A percentile compares a stretch with the other conserved stretches of the same genome.
phyloP scores from a whole-genome alignment of 1,284 basidiomycete species.

The Apiotrichum gracile region DNA sequence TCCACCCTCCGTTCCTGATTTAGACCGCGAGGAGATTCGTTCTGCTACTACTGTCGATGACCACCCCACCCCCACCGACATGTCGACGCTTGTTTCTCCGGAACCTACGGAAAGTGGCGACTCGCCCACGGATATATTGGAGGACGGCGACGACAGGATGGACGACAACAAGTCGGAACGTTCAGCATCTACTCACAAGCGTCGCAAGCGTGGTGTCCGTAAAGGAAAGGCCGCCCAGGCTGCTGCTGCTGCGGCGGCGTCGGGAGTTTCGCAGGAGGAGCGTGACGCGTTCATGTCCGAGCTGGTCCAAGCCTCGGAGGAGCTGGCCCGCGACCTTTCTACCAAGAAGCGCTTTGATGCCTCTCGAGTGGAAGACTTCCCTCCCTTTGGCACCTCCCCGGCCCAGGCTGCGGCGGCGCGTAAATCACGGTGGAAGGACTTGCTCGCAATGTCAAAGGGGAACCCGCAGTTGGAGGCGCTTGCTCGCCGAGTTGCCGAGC shows the following conservation, averaged over 20 bases:
- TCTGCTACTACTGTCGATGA: constrained; percentile 36
- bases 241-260: constrained; percentile 30
- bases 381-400: constrained; percentile 41
- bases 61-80: constrained; percentile 35
- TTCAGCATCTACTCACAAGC: constrained; percentile 38
- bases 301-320: constrained; percentile 71
- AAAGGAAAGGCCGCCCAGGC: constrained; percentile 49
- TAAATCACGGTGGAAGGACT: constrained; percentile 44
- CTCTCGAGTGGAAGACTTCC: constrained; percentile 38
- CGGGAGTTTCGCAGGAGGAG: constrained; percentile 26
- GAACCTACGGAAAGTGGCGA: constrained; percentile 19
- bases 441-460: constrained; percentile 38
- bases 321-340: constrained; percentile 69
- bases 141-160: constrained; percentile 1
- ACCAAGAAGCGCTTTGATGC: constrained; percentile 33
- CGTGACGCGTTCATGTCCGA: constrained; percentile 54
- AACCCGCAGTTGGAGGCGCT: constrained; percentile 46
- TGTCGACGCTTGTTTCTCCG: constrained; percentile 29
- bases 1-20: constrained; percentile 10
- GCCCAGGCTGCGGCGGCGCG: constrained; percentile 35
- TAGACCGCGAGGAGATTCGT: constrained; percentile 14
- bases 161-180: constrained; percentile 21
- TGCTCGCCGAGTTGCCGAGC: constrained; percentile 37
- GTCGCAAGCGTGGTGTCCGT: constrained; percentile 45
- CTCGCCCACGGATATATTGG: neutral